Base-by-base conservation (phyloP, 1,139 yeast species). In the Protomyces pachydermus region DNA sequence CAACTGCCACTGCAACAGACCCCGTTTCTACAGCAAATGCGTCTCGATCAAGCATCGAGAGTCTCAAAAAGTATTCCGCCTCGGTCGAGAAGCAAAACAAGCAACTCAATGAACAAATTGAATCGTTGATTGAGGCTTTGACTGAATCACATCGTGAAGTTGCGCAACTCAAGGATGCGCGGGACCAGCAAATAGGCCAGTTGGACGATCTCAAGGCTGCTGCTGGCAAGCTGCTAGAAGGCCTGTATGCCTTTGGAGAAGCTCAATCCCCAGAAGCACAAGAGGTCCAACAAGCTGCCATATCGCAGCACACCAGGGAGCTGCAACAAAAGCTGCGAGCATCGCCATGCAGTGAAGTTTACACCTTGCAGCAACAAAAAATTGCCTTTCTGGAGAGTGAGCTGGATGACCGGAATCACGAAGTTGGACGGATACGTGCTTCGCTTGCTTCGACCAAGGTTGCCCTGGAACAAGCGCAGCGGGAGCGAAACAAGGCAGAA, bases 111-210 rank as follows among this genome's bases (percentile, higher is more conserved):
- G 54, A 51, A 14, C 70, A 69, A 52, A 68, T 68, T 25, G 70
- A 69, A 50, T 70, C 69, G 16, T 66, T 69, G 18, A 69, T 68
- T n/a, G 39, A 66, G n/a, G 70, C 70, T 6, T 53, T 69, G 32
- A 65, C 68, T 32, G 58, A 55, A 28, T 57, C 69, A 3, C 70
- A 69, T 37, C 63, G 61, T 35, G 64, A 67, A 64, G 61, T 64
- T 60, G 57, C 68, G 60, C 57, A 62, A 54, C 10, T 52, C 28
- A 58, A 58, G 53, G 52, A 58, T 23, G 32, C 63, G 14, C 53
- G 55, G 9, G 65, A 60, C n/a, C 67, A 66, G 34, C 63, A 64
- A n/a, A 64, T 64, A 9, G 66, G 61, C 8, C 64, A 66, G n/a
- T 66, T 66, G 48, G 66, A 64, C 46, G 65, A 65, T 4, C 61